A percentile compares a stretch with the other conserved stretches of the same genome.
These are phyloP conservation scores for Rubia yunnanensis DNA, from an alignment of 257 asterid genomes.

Conservation along the genomic window DNA sequence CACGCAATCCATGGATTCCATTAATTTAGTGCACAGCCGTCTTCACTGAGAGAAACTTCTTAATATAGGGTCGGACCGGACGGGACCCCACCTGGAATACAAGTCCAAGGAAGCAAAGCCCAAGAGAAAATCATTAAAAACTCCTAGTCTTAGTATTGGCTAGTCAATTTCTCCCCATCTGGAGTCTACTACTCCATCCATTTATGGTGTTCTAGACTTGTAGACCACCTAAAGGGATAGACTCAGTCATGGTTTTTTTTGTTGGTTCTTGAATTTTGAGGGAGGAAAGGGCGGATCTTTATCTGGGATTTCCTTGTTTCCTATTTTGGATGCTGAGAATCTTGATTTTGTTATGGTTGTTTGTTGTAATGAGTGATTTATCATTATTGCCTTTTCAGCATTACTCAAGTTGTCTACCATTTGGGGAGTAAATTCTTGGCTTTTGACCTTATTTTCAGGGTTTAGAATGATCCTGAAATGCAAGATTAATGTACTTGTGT, in stretches of 20 bases:
- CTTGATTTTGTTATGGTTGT: slow-evolving; percentile 13
- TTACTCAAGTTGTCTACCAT: slow-evolving; percentile 8
- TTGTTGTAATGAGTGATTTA: slow-evolving; percentile 2
- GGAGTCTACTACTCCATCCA: slow-evolving; percentile 32
- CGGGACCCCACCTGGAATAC: slow-evolving; percentile 29
- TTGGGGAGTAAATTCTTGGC: slow-evolving; percentile 26
- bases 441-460: not conserved
- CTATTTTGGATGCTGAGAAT: slow-evolving; percentile 8
- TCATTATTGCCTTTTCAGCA: slow-evolving; percentile 9
- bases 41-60: slow-evolving; percentile 2
- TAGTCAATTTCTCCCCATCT: slow-evolving; percentile 18
- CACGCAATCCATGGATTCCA: slow-evolving; percentile 8
- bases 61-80: slow-evolving; percentile 15
- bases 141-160: slow-evolving; percentile 3
- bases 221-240: slow-evolving; percentile 45
- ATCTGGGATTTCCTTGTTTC: slow-evolving; percentile 11
- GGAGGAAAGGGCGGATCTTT: slow-evolving; percentile 14
- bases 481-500: slow-evolving; percentile 6
- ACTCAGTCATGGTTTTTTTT: slow-evolving; percentile 16
- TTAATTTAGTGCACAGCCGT: not conserved
- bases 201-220: slow-evolving; percentile 26
- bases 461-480: slow-evolving; percentile 11
- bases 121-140: slow-evolving; percentile 3
- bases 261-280: not conserved
- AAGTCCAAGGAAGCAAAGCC: slow-evolving; percentile 29